These are phyloP conservation scores for Alternaria conjuncta DNA, from an alignment of 2,329 filamentous ascomycete genomes.

Conservation along the genomic window DNA sequence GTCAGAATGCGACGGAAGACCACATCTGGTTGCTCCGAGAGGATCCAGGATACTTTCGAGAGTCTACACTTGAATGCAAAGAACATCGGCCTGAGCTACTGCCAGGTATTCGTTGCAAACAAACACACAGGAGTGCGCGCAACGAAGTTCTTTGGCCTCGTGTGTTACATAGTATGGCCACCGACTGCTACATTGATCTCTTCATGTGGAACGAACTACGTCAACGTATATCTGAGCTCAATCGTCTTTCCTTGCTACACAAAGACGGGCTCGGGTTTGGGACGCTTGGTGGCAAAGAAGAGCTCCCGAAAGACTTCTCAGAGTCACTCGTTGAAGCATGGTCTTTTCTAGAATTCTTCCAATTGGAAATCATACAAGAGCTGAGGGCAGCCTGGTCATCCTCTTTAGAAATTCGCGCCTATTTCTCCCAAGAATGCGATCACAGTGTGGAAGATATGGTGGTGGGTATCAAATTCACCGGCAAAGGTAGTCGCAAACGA, in stretches of 20 bases:
- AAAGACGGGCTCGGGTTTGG: neutral
- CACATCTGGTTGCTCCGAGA: constrained; percentile 64
- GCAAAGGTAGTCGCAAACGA: neutral
- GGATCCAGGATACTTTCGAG: constrained; percentile 64
- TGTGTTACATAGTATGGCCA: neutral
- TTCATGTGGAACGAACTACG: constrained; percentile 6
- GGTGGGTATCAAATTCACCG: neutral
- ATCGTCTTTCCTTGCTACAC: neutral
- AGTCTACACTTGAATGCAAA: constrained; percentile 50
- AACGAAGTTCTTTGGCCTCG: neutral
- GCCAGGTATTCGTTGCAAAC: neutral
- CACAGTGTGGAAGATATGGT: neutral
- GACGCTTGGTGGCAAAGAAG: neutral
- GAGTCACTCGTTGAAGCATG: neutral
- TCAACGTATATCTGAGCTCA: neutral
- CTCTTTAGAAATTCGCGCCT: neutral
- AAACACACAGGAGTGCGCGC: neutral
- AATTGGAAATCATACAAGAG: neutral
- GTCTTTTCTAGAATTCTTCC: neutral
- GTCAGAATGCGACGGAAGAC: constrained; percentile 55
- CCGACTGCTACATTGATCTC: neutral
- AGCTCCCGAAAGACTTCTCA: neutral
- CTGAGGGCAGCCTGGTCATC: neutral
- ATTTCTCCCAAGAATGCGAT: neutral
- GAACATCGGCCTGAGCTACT: constrained; percentile 52